Evolutionary conservation across 2,329 filamentous ascomycete genomes (phyloP).

Genomic region (Sclerotinia subarctica): DNA sequence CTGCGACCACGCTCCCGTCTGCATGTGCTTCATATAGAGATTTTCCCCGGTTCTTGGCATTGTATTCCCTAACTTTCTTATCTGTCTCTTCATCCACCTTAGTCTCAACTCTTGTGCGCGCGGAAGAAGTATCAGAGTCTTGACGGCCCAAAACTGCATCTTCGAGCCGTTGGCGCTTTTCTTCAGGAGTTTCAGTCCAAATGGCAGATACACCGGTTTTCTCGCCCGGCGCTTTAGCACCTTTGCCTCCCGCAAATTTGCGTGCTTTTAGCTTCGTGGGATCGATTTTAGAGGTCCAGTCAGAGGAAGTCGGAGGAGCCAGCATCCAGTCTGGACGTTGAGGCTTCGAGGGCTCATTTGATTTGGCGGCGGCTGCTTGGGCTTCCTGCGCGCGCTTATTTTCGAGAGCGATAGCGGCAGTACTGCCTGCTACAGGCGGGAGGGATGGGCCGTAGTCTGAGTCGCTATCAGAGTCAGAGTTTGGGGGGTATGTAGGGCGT

Average conservation of each 20-base stretch:
- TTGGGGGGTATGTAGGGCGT: slow-evolving; percentile 39
- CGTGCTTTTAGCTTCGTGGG: slow-evolving; percentile 79
- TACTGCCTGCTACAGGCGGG: slow-evolving; percentile 44
- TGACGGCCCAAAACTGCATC: slow-evolving; percentile 76
- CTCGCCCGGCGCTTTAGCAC: slow-evolving; percentile 44
- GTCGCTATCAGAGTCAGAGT: slow-evolving; percentile 39
- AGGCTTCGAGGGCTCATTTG: slow-evolving; percentile 43
- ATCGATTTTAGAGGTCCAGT: slow-evolving; percentile 62
- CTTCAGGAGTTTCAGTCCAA: slow-evolving; percentile 89
- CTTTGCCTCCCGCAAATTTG: slow-evolving; percentile 74
- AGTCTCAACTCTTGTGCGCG: slow-evolving; percentile 29
- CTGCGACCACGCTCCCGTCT: slow-evolving; percentile 42
- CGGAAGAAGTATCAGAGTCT: slow-evolving; percentile 25
- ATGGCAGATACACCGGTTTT: slow-evolving; percentile 44
- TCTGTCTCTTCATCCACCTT: slow-evolving; percentile 45
- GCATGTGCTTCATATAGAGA: slow-evolving; percentile 53
- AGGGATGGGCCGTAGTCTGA: slow-evolving; percentile 60
- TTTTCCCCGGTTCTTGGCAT: slow-evolving; percentile 52
- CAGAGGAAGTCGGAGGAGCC: slow-evolving; percentile 57
- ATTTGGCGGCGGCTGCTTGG: slow-evolving; percentile 18
- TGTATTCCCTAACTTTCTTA: slow-evolving; percentile 55
- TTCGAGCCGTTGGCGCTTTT: slow-evolving; percentile 77
- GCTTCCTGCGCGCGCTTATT: slow-evolving; percentile 1
- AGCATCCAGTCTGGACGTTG: slow-evolving; percentile 86
- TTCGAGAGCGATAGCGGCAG: slow-evolving; percentile 21